Evolutionary conservation across 179 eudicot species (phyloP).

Genomic region (Silene coronaria): DNA sequence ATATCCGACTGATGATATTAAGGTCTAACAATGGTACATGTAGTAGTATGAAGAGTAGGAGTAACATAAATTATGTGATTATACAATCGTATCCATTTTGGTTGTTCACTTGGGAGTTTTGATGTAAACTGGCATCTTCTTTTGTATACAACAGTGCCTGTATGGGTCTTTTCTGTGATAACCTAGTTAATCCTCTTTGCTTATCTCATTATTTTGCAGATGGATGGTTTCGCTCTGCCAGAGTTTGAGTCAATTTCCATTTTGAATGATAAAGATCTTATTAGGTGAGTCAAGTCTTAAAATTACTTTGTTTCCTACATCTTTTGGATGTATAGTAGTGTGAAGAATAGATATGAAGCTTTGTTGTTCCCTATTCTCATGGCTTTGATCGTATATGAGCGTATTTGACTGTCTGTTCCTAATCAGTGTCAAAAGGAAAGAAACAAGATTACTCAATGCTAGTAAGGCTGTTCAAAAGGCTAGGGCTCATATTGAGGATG

Average conservation of each 20-base stretch:
- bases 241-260: slow-evolving; percentile 64
- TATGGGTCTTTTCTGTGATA: neutral
- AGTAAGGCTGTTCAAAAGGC: slow-evolving; percentile 27
- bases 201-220: slow-evolving; percentile 41
- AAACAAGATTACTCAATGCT: slow-evolving; percentile 16
- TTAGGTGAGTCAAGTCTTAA: slow-evolving; percentile 46
- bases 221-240: slow-evolving; percentile 88
- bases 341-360: neutral
- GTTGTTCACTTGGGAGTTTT: neutral
- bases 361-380: neutral
- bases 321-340: neutral
- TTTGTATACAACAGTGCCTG: neutral
- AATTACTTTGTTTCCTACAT: slow-evolving; percentile 3
- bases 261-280: slow-evolving; percentile 69
- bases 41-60: no score
- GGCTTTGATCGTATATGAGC: neutral
- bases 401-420: slow-evolving; percentile 10
- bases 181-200: neutral
- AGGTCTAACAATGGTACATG: no score
- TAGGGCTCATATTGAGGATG: slow-evolving; percentile 26
- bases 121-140: neutral
- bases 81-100: neutral
- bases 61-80: no score
- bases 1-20: no score
- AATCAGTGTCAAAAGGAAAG: slow-evolving; percentile 56